These are phyloP conservation scores for Musa acuminata DNA, from an alignment of 176 grass and related monocot genomes.

Conservation along the genomic window DNA sequence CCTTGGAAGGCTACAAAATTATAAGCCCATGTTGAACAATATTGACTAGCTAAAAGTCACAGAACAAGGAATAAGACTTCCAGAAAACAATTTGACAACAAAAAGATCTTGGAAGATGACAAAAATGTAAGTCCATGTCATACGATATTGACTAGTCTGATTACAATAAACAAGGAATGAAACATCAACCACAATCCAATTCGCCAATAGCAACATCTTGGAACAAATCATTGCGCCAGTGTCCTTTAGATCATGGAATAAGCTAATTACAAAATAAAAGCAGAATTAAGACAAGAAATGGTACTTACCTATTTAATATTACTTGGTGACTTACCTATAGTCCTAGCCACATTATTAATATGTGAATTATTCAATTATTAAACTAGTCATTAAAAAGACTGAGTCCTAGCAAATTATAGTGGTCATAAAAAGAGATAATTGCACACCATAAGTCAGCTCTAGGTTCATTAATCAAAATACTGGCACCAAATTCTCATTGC, in stretches of 20 bases:
- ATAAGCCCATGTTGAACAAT: not conserved
- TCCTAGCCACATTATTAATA: not conserved
- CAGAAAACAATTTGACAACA: not conserved
- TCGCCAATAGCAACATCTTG: not conserved
- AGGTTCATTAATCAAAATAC: not conserved
- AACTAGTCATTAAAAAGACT: not conserved
- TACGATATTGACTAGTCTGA: not conserved
- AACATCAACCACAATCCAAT: not conserved
- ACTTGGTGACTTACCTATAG: not conserved
- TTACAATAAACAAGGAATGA: not conserved
- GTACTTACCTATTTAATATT: not conserved
- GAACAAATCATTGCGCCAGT: not conserved
- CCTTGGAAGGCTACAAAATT: not conserved
- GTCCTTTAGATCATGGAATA: not conserved
- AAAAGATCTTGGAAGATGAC: not conserved
- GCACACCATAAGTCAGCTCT: too few species aligned
- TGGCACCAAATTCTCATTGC: not conserved
- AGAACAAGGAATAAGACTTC: not conserved
- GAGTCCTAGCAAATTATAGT: not conserved
- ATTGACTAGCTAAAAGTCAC: not conserved
- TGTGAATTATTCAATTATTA: not conserved
- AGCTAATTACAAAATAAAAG: not conserved
- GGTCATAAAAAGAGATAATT: too few species aligned
- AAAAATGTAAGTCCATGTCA: not conserved
- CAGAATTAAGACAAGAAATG: not conserved